Percentiles rank a stretch among this genome's conserved stretches.
Evolutionary conservation across 495 filamentous ascomycete species (phyloP).

Genomic region (Daldinia concentrica): DNA sequence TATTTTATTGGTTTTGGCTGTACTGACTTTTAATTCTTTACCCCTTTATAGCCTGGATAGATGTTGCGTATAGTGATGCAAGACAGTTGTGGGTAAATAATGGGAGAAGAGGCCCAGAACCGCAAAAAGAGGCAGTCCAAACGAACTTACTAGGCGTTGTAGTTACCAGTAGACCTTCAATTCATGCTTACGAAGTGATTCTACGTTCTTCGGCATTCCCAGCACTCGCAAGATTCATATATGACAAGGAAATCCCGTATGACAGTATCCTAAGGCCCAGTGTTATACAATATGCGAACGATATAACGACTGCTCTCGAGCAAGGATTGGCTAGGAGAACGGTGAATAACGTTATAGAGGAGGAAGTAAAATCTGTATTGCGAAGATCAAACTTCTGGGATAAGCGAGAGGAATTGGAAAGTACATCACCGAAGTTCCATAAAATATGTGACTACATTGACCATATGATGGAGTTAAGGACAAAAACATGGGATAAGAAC

Average conservation of each 20-base stretch:
- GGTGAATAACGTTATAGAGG: not conserved
- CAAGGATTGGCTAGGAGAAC: not conserved
- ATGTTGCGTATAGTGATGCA: no score
- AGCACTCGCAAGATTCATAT: not conserved
- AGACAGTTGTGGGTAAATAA: not conserved
- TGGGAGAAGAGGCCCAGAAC: not conserved
- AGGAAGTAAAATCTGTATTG: not conserved
- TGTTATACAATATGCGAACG: not conserved
- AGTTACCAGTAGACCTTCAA: not conserved
- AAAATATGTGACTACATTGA: not conserved
- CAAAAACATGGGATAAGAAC: not conserved
- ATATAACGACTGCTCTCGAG: not conserved
- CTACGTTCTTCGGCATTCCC: constrained; percentile 12
- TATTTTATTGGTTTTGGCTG: not conserved
- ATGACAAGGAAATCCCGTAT: not conserved
- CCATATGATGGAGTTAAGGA: not conserved
- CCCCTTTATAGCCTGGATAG: not conserved
- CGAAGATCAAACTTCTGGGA: not conserved
- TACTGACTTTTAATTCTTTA: not conserved
- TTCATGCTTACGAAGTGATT: constrained; percentile 4
- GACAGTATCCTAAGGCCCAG: not conserved
- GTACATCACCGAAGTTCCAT: not conserved
- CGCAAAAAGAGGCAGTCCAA: not conserved
- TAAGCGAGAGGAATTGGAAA: not conserved
- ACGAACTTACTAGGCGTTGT: not conserved